Evolutionary conservation across 139 green algal genomes (phyloP), one percentile per base, ranked within the genome.

Genomic region (Mesotaenium endlicherianum): DNA sequence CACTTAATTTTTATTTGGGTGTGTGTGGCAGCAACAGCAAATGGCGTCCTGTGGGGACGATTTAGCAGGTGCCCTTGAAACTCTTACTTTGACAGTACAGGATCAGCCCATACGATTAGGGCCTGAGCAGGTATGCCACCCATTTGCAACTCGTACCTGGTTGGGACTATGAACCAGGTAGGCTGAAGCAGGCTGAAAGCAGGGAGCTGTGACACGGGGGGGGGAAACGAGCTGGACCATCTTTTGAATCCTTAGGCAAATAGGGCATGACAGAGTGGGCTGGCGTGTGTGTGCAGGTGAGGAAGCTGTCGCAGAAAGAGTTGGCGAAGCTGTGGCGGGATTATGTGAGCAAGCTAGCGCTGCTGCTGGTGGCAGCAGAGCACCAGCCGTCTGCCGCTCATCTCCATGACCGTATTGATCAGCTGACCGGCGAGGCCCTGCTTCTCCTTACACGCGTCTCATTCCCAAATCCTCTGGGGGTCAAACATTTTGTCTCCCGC

Each of bases 331-430:
- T 72, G 43, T 72, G 60, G 60, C 60, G 60, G 20, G 60, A 72
- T 14, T 72, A 72, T 11, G 60, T 72, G 11, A 72, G 43, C 60
- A 72, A 72, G 60, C 60, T 72, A 5, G 60, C 60, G 6, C 11
- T 72, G 5, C 11, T 72, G 20, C 11, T 72, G 60, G 60, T 72
- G 11, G 60, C 60, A n/a, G 11, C 60, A n/a, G 60, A 72, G 36
- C 41, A 11, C 11, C 6, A 38, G 11, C 60, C 60, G 6, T n/a
- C 11, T 5, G 36, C 41, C 36, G 43, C 6, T 11, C 60, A 72
- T 14, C 43, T 72, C 36, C 36, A 47, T 11, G 36, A 72, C 8
- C 60, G 60, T 5, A 72, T 72, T 47, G 60, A 72, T 36, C 60
- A 72, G 60, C 60, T 72, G 41, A 72, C 60, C 11, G 43, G 43